Percentiles rank a stretch among this genome's conserved stretches.
These are phyloP conservation scores for Blastomyces parvus DNA, from an alignment of 2,329 filamentous ascomycete species.

Conservation along the genomic window DNA sequence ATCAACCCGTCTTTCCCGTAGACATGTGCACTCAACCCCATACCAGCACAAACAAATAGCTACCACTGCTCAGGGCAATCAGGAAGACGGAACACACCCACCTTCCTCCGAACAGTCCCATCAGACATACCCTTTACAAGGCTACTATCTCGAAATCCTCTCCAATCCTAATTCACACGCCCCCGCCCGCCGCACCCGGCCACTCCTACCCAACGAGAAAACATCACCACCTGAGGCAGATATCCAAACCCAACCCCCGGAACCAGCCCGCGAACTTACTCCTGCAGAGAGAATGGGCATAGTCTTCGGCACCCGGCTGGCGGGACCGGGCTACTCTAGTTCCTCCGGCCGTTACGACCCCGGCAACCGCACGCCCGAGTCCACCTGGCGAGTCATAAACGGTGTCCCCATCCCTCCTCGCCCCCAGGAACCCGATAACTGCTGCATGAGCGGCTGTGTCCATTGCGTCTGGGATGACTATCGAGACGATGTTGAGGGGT, in stretches of 20 bases:
- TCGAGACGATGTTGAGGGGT: constrained; percentile 85
- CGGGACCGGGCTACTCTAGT: constrained; percentile 60
- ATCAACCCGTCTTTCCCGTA: not conserved
- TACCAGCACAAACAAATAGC: not conserved
- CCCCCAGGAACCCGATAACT: constrained; percentile 89
- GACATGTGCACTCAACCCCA: not conserved
- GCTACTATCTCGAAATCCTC: constrained; percentile 39
- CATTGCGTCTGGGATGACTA: constrained; percentile 95
- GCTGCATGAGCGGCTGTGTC: constrained; percentile 97
- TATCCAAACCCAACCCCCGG: not conserved
- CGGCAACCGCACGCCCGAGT: constrained; percentile 48
- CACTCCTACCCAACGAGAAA: not conserved
- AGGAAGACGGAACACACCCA: not conserved
- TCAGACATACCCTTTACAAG: constrained; percentile 35
- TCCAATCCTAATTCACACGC: constrained; percentile 18
- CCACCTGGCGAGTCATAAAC: constrained; percentile 53
- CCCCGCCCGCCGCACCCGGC: constrained; percentile 1
- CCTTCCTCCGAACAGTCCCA: not conserved
- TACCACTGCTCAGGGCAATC: not conserved
- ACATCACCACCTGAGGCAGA: constrained; percentile 6
- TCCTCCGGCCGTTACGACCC: constrained; percentile 41
- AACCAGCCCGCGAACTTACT: constrained; percentile 19
- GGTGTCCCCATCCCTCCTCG: constrained; percentile 74
- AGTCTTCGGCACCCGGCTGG: constrained; percentile 72
- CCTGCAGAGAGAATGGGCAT: constrained; percentile 49